Base-by-base conservation (phyloP, 768 basidiomycete species). In the Kwoniella bestiolae region DNA sequence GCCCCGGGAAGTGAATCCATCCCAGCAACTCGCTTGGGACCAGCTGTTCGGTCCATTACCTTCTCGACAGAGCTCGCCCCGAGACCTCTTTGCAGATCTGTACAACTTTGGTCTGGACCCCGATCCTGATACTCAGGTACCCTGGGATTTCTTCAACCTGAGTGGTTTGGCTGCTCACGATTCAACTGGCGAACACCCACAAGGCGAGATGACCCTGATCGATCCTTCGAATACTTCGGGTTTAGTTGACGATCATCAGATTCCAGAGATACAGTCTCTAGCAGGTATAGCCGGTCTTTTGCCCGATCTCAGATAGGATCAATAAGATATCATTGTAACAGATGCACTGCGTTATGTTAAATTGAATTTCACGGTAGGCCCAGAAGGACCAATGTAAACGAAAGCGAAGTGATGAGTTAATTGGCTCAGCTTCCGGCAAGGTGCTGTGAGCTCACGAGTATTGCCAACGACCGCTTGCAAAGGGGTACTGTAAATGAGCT, bases 11-110 rank as follows among this genome's bases (percentile, higher is more conserved):
- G n/a, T n/a, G n/a, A n/a, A n/a, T n/a, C n/a, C n/a, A n/a, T n/a
- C n/a, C n/a, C n/a, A n/a, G n/a, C 45, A 21, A 16, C 14, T 51
- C 18, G 44, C 9, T 25, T 56, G 56, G 56, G 56, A 56, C n/a
- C 56, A 56, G 35, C 38, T 56, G 3, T 56, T 56, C 38, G 35
- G 56, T 21, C 56, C 56, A 11, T 34, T 56, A 25, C 56, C 56
- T 23, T 56, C 56, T 35, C 32, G 56, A n/a, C 56, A 56, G n/a
- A 38, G 34, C 56, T 56, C 56, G 26, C 56, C 56, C 23, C 56
- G 28, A 44, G 35, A 35, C 26, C 5, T 56, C 5, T 56, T 44
- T 21, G 38, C 56, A 26, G 56, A 41, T 44, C 18, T 56, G 35
- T 56, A 56, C 56, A 56, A 56, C 25, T 56, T 35, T n/a, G 56